Conservation (phyloP, 768 basidiomycete genomes). For the Boletus vinaceobasis region DNA sequence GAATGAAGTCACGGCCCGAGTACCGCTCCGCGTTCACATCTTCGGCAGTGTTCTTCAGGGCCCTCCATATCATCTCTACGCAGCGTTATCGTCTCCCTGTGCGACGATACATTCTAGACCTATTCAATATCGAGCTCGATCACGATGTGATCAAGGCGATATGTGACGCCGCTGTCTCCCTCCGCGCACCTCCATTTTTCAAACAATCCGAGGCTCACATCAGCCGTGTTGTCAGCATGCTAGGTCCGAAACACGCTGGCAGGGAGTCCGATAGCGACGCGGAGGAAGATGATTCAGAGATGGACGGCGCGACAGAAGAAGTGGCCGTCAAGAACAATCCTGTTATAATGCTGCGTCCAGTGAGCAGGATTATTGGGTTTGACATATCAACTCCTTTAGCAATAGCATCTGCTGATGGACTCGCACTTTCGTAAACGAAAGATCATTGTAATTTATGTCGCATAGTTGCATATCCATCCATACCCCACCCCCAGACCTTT, state of each 20-base stretch:
- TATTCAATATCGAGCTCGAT: slow-evolving; percentile 84
- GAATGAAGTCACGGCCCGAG: slow-evolving; percentile 76
- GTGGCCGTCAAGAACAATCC: slow-evolving; percentile 45
- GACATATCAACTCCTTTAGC: slow-evolving; percentile 16
- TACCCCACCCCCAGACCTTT: background rate
- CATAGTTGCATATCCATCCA: slow-evolving; percentile 9
- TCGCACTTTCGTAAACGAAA: background rate
- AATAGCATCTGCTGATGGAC: background rate
- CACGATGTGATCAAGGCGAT: slow-evolving; percentile 55
- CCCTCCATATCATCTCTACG: slow-evolving; percentile 81
- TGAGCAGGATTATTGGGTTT: slow-evolving; percentile 61
- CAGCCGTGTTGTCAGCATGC: slow-evolving; percentile 56
- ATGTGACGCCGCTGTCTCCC: slow-evolving; percentile 45
- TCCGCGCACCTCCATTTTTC: slow-evolving; percentile 47
- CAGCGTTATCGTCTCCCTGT: slow-evolving; percentile 91
- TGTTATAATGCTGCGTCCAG: slow-evolving; percentile 54
- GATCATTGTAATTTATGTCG: slow-evolving; percentile 23
- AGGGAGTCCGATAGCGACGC: slow-evolving; percentile 60
- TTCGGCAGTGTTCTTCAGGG: slow-evolving; percentile 76
- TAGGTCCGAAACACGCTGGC: slow-evolving; percentile 51
- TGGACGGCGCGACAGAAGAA: slow-evolving; percentile 42
- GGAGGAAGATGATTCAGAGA: slow-evolving; percentile 47
- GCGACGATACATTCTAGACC: slow-evolving; percentile 86
- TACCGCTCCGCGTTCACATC: slow-evolving; percentile 77
- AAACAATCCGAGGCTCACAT: slow-evolving; percentile 43